These are phyloP conservation scores for Fusarium ambrosium DNA, from an alignment of 2,329 filamentous ascomycete genomes.

Conservation along the genomic window DNA sequence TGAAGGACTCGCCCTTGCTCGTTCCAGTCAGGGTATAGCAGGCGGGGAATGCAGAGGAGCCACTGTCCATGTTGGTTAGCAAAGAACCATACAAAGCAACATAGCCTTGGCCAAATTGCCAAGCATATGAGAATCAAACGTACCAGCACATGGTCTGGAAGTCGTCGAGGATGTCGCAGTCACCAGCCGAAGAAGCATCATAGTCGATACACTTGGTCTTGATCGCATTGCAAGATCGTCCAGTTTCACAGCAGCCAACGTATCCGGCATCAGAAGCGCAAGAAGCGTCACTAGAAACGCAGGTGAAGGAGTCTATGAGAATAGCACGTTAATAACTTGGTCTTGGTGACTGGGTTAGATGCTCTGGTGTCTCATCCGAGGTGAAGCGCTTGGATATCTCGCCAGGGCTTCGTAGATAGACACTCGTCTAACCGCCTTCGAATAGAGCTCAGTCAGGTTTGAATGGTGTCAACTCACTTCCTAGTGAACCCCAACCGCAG, in stretches of 20 bases:
- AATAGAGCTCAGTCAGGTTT: not conserved
- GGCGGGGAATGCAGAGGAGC: slow-evolving; percentile 11
- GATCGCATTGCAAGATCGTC: slow-evolving; percentile 46
- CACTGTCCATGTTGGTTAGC: slow-evolving; percentile 35
- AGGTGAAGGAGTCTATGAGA: slow-evolving; percentile 47
- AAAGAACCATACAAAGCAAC: not conserved
- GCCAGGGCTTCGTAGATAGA: not conserved
- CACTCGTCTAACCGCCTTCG: not conserved
- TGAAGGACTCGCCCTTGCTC: slow-evolving; percentile 37
- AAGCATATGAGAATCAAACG: slow-evolving; percentile 4
- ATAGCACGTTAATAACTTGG: slow-evolving; percentile 1
- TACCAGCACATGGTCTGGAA: slow-evolving; percentile 55
- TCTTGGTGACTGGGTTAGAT: not conserved
- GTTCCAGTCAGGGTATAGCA: slow-evolving; percentile 51
- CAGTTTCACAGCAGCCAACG: slow-evolving; percentile 51
- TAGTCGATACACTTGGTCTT: slow-evolving; percentile 53
- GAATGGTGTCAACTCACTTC: slow-evolving; percentile 46
- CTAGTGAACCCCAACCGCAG: slow-evolving; percentile 49
- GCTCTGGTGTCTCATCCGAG: not conserved
- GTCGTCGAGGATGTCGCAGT: slow-evolving; percentile 47
- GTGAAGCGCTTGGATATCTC: not conserved
- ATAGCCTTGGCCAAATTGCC: not conserved
- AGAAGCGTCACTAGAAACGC: slow-evolving; percentile 44
- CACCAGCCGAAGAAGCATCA: slow-evolving; percentile 36
- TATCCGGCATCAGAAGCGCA: slow-evolving; percentile 45